Evolutionary conservation across 345 rosid species (phyloP).

Genomic region (Firmiana major): DNA sequence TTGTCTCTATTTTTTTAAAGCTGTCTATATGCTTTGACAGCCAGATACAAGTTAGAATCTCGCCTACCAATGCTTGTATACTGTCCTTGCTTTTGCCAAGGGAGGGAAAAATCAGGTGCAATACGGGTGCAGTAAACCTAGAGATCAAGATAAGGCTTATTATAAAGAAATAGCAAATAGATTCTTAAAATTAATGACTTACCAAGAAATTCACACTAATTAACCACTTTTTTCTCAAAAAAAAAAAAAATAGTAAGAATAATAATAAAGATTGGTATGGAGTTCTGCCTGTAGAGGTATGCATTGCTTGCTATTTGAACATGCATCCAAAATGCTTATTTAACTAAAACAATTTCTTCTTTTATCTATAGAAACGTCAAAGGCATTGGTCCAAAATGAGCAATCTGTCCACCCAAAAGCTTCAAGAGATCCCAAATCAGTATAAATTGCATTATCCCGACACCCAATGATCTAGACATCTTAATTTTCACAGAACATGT

Average conservation of each 20-base stretch:
- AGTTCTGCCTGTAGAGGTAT: neutral
- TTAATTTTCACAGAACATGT: neutral
- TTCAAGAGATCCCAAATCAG: neutral
- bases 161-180: neutral
- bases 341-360: neutral
- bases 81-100: conserved; percentile 97
- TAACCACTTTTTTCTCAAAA: neutral
- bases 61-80: conserved; percentile 88
- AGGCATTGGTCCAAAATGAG: neutral
- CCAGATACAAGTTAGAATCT: conserved; percentile 10
- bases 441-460: neutral
- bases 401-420: neutral
- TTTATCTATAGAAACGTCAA: too few species aligned
- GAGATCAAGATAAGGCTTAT: conserved; percentile 12
- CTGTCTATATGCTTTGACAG: neutral
- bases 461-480: too few species aligned
- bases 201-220: neutral
- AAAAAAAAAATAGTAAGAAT: neutral
- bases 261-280: neutral
- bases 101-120: conserved; percentile 90
- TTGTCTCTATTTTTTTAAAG: too few species aligned
- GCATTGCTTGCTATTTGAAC: neutral
- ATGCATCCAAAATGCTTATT: neutral
- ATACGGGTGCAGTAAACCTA: conserved; percentile 97
- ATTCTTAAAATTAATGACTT: neutral